Conservation (phyloP, 108 stramenopile species). For the Cyclotella atomus region DNA sequence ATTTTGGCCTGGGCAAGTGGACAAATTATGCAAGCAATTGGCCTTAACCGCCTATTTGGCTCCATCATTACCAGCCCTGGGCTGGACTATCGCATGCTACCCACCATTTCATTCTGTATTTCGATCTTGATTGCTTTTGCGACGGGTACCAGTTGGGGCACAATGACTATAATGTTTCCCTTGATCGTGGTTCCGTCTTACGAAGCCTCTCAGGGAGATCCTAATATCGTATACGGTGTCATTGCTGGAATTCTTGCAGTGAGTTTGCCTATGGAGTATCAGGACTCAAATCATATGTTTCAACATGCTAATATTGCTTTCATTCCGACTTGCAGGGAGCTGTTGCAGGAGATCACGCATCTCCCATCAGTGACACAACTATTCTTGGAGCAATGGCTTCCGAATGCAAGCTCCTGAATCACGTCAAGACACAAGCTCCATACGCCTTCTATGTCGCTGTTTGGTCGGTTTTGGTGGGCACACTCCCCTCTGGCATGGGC, state of each 20-base stretch:
- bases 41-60: slow-evolving; percentile 63
- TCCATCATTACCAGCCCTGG: slow-evolving; percentile 47
- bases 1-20: slow-evolving; percentile 70
- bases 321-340: too few relatives aligned
- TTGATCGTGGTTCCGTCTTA: slow-evolving; percentile 63
- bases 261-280: slow-evolving; percentile 61
- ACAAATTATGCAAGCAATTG: slow-evolving; percentile 60
- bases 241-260: slow-evolving; percentile 51
- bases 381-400: slow-evolving; percentile 67
- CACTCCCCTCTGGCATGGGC: slow-evolving; percentile 38
- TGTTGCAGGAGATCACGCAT: slow-evolving; percentile 77
- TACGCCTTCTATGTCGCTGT: slow-evolving; percentile 61
- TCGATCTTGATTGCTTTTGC: slow-evolving; percentile 70
- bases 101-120: slow-evolving; percentile 66
- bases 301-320: too few relatives aligned
- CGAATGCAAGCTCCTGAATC: slow-evolving; percentile 58
- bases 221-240: slow-evolving; percentile 62
- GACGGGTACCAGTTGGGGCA: slow-evolving; percentile 74
- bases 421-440: slow-evolving; percentile 75
- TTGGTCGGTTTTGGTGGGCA: slow-evolving; percentile 49
- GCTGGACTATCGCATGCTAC: slow-evolving; percentile 48
- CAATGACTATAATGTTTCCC: slow-evolving; percentile 81
- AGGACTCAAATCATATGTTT: too few relatives aligned
- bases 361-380: slow-evolving; percentile 80
- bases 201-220: slow-evolving; percentile 31